Evolutionary conservation across 2,329 filamentous ascomycete genomes (phyloP).

Genomic region (Chaetomium globosum): DNA sequence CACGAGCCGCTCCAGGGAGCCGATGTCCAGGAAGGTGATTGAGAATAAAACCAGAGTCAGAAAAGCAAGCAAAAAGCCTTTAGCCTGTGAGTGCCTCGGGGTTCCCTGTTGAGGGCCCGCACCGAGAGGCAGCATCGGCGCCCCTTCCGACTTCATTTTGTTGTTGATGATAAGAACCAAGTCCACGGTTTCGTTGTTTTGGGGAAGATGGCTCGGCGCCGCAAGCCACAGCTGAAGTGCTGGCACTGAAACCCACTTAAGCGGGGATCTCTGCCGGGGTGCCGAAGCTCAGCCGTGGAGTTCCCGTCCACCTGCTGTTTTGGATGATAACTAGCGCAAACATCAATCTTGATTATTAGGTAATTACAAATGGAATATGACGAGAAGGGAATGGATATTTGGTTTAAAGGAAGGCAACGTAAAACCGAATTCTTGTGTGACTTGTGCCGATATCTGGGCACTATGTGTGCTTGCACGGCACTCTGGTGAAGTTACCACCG

Average conservation of each 20-base stretch:
- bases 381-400: neutral
- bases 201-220: neutral
- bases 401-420: neutral
- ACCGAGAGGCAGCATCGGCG: constrained; percentile 13
- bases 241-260: neutral
- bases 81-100: neutral
- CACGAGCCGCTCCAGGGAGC: neutral
- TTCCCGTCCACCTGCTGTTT: constrained; percentile 5
- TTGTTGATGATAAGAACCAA: neutral
- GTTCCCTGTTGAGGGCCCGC: neutral
- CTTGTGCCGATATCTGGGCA: too few species aligned
- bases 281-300: neutral
- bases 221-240: neutral
- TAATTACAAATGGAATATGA: neutral
- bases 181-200: neutral
- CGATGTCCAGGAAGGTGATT: neutral
- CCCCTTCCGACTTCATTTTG: constrained; percentile 24
- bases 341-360: neutral
- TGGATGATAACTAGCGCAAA: constrained; percentile 4
- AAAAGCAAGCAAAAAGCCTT: neutral
- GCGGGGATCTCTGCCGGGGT: neutral
- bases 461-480: too few species aligned
- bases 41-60: neutral
- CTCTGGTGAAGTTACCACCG: too few species aligned
- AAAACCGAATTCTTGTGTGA: too few species aligned